Evolutionary conservation across 2,329 filamentous ascomycete species (phyloP).

Genomic region (Nigrograna mackinnonii): DNA sequence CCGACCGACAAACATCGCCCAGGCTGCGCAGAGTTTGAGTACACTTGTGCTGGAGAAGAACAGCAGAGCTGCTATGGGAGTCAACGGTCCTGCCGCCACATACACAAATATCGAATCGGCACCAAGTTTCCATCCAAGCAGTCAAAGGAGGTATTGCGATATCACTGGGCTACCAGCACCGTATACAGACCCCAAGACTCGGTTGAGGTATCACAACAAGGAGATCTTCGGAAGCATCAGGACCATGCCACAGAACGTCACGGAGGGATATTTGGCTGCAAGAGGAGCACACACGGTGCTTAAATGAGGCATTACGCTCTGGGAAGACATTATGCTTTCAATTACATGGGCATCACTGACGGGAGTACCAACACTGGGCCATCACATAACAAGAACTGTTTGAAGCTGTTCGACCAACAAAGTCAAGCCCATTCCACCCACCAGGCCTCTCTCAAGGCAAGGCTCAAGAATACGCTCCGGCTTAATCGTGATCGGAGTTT

Average conservation of each 20-base stretch:
- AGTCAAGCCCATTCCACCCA: constrained; percentile 97
- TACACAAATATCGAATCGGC: constrained; percentile 98
- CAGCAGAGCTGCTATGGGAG: constrained; percentile 37
- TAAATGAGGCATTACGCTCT: constrained; percentile 63
- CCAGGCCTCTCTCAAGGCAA: constrained; percentile 75
- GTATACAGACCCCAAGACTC: constrained; percentile 93
- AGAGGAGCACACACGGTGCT: constrained; percentile 90
- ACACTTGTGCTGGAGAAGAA: constrained; percentile 89
- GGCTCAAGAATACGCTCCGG: constrained; percentile 93
- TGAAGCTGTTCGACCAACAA: constrained; percentile 76
- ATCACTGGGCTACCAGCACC: constrained; percentile 89
- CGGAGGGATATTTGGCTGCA: constrained; percentile 87
- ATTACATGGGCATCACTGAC: not conserved
- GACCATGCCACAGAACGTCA: constrained; percentile 76
- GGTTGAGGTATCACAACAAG: constrained; percentile 87
- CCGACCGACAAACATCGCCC: constrained; percentile 69
- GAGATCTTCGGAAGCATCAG: constrained; percentile 88
- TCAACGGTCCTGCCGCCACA: constrained; percentile 69
- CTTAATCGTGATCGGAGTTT: constrained; percentile 87
- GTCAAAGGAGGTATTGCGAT: constrained; percentile 91
- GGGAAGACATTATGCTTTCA: not conserved
- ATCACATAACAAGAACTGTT: not conserved
- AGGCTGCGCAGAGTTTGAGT: constrained; percentile 83
- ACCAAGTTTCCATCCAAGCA: constrained; percentile 76
- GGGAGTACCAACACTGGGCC: not conserved